Base-by-base conservation (phyloP, 2,329 filamentous ascomycete genomes). In the Xylariaceae sp. region DNA sequence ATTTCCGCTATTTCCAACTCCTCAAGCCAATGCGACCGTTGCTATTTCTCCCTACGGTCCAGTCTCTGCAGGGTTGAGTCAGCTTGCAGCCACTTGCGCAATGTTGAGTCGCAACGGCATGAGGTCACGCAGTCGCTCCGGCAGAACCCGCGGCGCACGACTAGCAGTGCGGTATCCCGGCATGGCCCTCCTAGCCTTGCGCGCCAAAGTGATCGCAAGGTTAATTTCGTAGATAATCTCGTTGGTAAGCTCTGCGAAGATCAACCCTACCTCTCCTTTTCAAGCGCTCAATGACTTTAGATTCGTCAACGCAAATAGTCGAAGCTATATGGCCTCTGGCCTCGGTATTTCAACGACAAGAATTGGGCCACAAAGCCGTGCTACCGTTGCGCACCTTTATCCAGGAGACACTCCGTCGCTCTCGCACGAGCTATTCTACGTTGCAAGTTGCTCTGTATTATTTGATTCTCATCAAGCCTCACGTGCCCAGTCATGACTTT, bases 391-490 rank as follows among this genome's bases (percentile, higher is more conserved):
- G 92, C 67, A 96, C 89, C 56, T 99, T 97, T 73, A 97, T 99
- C 69, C 92, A 97, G 76, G 94, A 97, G 80, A 97, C 94, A 17
- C 81, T 99, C 66, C 89, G 92, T 68, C 87, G 94, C 69, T 99
- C 94, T 61, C 88, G 93, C 69, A 96, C 94, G 49, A 97, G 92
- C 78, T 99, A 97, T 78, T 97, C 93, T 60, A 99, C 94, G 35
- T 80, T 99, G 57, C 94, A 97, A 76, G 94, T 99, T 61, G 93
- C 94, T 30, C 80, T 99, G 63, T 99, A 97, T 75, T 99, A 99
- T 73, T 78, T 99, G 70, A 88, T 99, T 70, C 82, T 97, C 68
- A 92, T 99, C 74, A 96, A 95, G 78, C 85, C 90, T 18, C 90
- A 92, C 75, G 86, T 99, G 56, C 92, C 92, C 11, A 86, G 83